Conservation (phyloP, 1,284 basidiomycete species). For the Amylostereum areolatum region DNA sequence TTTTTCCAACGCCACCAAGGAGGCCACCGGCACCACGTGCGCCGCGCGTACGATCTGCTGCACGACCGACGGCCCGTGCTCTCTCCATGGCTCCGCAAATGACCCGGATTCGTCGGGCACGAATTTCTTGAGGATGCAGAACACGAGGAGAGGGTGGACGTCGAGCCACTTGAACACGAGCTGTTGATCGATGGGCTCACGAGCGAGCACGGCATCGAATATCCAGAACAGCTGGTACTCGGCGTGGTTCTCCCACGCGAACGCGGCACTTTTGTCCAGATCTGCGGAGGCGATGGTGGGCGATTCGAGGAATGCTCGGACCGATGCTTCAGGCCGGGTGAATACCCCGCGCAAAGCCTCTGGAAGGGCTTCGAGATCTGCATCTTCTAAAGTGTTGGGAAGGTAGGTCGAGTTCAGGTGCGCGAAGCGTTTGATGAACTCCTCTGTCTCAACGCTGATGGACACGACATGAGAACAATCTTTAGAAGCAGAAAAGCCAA, state of each 20-base stretch:
- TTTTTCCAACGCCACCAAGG: slow-evolving; percentile 53
- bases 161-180: slow-evolving; percentile 38
- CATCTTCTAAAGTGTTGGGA: slow-evolving; percentile 22
- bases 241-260: slow-evolving; percentile 37
- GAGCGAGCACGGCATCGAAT: slow-evolving; percentile 34
- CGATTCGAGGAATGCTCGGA: slow-evolving; percentile 5
- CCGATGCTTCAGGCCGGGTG: not conserved
- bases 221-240: slow-evolving; percentile 49
- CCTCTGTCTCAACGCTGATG: slow-evolving; percentile 50
- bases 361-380: slow-evolving; percentile 3
- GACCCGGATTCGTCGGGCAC: slow-evolving; percentile 30
- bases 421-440: slow-evolving; percentile 43
- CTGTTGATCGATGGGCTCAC: slow-evolving; percentile 25
- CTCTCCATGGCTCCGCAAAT: slow-evolving; percentile 20
- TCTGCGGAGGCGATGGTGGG: slow-evolving; percentile 1
- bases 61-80: slow-evolving; percentile 24
- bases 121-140: slow-evolving; percentile 42
- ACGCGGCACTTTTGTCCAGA: slow-evolving; percentile 16
- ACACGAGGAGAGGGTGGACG: slow-evolving; percentile 44
- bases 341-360: slow-evolving; percentile 2
- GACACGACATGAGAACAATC: not conserved
- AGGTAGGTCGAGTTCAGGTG: slow-evolving; percentile 36
- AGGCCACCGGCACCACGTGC: slow-evolving; percentile 45
- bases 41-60: slow-evolving; percentile 46
- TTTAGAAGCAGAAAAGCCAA: not conserved